Evolutionary conservation across 306 rosid genomes (phyloP).

Genomic region (Cicer chorassanicum): DNA sequence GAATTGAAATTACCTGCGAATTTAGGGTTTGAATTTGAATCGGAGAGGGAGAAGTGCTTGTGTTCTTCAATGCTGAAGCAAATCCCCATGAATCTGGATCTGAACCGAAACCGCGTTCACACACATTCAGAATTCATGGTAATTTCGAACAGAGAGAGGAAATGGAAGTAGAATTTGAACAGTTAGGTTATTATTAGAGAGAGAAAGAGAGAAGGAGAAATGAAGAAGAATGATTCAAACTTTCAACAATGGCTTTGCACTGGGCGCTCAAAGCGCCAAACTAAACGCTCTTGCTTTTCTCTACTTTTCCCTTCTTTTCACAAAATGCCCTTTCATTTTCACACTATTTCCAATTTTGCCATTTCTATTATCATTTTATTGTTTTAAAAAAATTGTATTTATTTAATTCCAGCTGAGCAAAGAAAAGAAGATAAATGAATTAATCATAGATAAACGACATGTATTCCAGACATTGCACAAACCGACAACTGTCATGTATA

Average conservation of each 20-base stretch:
- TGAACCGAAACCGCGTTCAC: constrained; percentile 34
- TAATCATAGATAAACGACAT: too few relatives aligned
- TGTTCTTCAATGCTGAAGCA: constrained; percentile 74
- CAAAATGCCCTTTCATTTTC: background rate
- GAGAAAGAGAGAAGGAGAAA: constrained; percentile 24
- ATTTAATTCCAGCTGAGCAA: too few relatives aligned
- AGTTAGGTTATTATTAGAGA: constrained; percentile 27
- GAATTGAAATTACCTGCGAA: constrained; percentile 48
- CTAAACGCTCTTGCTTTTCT: constrained; percentile 39
- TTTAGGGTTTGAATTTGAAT: constrained; percentile 41
- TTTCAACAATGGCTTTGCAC: constrained; percentile 38
- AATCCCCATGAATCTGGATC: constrained; percentile 78
- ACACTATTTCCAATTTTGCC: constrained; percentile 42
- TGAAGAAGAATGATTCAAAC: constrained; percentile 48
- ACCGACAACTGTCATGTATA: too few relatives aligned
- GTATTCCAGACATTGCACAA: too few relatives aligned
- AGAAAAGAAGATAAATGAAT: too few relatives aligned
- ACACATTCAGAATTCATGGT: constrained; percentile 2
- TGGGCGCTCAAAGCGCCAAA: constrained; percentile 66
- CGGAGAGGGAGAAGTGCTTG: constrained; percentile 38
- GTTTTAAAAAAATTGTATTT: too few relatives aligned
- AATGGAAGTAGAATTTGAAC: constrained; percentile 18
- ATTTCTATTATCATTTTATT: background rate
- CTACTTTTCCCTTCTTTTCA: constrained; percentile 17
- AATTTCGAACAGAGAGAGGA: background rate